Conservation (phyloP, 345 rosid species). For the Schrenkiella parvula region DNA sequence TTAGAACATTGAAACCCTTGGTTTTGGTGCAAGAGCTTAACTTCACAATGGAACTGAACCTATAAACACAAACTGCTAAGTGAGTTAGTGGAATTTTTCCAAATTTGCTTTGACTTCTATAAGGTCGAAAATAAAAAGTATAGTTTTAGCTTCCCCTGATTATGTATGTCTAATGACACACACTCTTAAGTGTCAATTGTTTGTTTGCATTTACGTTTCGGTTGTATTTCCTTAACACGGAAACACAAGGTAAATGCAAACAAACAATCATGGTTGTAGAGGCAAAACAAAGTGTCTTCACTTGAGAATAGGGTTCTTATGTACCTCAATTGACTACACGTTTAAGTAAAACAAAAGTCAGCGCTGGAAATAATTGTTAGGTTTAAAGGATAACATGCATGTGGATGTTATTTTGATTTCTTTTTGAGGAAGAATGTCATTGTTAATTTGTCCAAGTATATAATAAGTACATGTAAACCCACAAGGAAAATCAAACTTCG, state of each 20-base stretch:
- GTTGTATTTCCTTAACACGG: not conserved
- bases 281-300: not conserved
- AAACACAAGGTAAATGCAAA: not conserved
- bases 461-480: not conserved
- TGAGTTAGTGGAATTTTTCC: not conserved
- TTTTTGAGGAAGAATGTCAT: not conserved
- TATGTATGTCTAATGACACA: too few species aligned
- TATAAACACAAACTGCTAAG: not conserved
- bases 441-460: not conserved
- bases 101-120: not conserved
- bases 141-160: too few species aligned
- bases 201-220: not conserved
- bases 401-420: too few species aligned
- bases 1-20: not conserved
- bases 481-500: not conserved
- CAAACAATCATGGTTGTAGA: not conserved
- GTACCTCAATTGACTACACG: not conserved
- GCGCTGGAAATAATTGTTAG: not conserved
- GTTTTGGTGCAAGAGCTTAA: conserved; percentile 4
- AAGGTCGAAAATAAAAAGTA: not conserved
- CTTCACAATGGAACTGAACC: not conserved
- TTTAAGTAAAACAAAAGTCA: not conserved
- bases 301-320: conserved; percentile 3
- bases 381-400: not conserved
- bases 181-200: not conserved